A percentile compares a stretch with the other conserved stretches of the same genome.
phyloP scores from a whole-genome alignment of 2,329 filamentous ascomycete genomes.

The Zymoseptoria brevis region DNA sequence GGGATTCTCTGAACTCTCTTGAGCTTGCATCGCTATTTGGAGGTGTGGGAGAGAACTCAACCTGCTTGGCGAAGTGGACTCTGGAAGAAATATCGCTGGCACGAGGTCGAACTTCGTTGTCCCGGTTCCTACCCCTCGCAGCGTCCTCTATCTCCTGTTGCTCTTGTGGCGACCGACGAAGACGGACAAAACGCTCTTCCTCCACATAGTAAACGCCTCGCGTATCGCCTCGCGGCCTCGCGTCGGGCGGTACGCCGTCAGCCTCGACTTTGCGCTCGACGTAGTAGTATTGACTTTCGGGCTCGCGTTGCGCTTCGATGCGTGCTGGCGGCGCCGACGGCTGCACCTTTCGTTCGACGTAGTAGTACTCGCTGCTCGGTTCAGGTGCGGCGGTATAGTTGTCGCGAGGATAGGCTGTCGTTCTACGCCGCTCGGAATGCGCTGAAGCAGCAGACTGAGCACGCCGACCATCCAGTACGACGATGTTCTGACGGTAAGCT shows the following conservation, averaged over 20 bases:
- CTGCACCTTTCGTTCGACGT: not conserved
- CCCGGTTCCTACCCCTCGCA: not conserved
- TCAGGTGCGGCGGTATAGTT: not conserved
- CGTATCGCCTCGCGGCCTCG: not conserved
- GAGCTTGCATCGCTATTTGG: slow-evolving; percentile 26
- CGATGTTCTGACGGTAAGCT: not conserved
- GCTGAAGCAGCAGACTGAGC: not conserved
- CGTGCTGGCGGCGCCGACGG: not conserved
- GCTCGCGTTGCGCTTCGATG: not conserved
- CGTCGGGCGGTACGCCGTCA: not conserved
- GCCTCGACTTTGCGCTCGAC: slow-evolving; percentile 6
- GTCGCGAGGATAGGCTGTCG: slow-evolving; percentile 5
- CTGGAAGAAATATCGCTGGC: slow-evolving; percentile 17
- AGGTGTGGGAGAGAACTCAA: slow-evolving; percentile 28
- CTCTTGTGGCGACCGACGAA: slow-evolving; percentile 1
- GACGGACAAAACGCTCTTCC: slow-evolving; percentile 7
- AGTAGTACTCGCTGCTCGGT: not conserved
- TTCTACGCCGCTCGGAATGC: not conserved
- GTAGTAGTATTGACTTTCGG: slow-evolving; percentile 12
- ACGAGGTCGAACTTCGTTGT: slow-evolving; percentile 1
- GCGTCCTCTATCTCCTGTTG: not conserved
- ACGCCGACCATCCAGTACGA: not conserved
- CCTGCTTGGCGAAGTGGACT: slow-evolving; percentile 27
- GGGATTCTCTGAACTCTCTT: slow-evolving; percentile 17
- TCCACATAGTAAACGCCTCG: slow-evolving; percentile 5